Conservation (phyloP, 768 basidiomycete species). For the Lactarius evosmus region DNA sequence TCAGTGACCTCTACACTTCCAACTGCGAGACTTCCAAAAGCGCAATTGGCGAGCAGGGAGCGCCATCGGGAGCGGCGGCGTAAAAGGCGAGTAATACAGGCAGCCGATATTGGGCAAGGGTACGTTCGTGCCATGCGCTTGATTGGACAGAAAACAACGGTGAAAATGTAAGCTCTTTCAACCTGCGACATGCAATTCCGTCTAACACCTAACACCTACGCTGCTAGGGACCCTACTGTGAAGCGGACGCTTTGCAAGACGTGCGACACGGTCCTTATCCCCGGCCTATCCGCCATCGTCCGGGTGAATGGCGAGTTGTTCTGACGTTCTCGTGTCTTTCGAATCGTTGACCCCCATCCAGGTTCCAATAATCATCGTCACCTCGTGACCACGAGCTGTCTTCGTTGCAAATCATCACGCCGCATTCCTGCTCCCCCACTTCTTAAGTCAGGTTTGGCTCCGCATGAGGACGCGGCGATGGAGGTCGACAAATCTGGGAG, state of each 20-base stretch:
- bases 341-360: constrained; percentile 28
- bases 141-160: constrained; percentile 72
- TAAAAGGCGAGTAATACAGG: constrained; percentile 33
- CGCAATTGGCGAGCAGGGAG: constrained; percentile 1
- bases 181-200: neutral
- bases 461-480: constrained; percentile 3
- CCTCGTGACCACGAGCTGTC: constrained; percentile 56
- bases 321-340: constrained; percentile 30
- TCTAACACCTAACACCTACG: neutral
- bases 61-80: constrained; percentile 13
- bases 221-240: constrained; percentile 69
- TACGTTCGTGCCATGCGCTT: constrained; percentile 65
- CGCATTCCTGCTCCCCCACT: constrained; percentile 64
- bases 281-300: constrained; percentile 62
- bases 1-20: neutral
- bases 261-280: constrained; percentile 62
- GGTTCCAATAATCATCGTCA: constrained; percentile 51
- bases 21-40: neutral
- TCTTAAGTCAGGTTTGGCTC: neutral
- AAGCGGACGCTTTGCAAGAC: constrained; percentile 76
- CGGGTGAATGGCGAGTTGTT: constrained; percentile 54
- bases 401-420: constrained; percentile 52
- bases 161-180: constrained; percentile 59
- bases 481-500: neutral
- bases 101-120: constrained; percentile 56